phyloP scores from a whole-genome alignment of 768 basidiomycete species.

The Porphyrellus cyaneotinctus region DNA sequence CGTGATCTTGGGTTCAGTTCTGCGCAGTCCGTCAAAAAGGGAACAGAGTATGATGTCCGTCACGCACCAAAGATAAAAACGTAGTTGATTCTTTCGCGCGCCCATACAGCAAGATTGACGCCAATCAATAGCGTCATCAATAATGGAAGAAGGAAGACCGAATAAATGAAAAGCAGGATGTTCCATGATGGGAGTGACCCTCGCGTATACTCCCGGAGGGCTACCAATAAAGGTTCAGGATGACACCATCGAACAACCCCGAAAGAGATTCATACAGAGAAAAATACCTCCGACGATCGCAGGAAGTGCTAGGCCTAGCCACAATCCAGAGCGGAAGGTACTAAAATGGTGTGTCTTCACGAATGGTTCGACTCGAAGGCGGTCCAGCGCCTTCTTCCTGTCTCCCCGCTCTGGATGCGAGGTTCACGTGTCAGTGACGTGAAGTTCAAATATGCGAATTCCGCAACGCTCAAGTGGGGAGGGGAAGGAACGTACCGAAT shows the following conservation, averaged over 20 bases:
- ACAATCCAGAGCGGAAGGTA: slow-evolving; percentile 69
- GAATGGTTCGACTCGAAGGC: slow-evolving; percentile 52
- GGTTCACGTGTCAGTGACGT: not conserved
- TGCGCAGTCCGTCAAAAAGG: slow-evolving; percentile 22
- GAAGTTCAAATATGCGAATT: not conserved
- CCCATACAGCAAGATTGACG: slow-evolving; percentile 77
- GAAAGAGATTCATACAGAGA: slow-evolving; percentile 39
- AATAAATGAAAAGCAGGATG: slow-evolving; percentile 76
- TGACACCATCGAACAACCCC: not conserved
- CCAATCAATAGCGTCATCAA: slow-evolving; percentile 76
- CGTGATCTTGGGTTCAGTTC: slow-evolving; percentile 69
- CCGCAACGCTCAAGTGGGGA: too few species aligned
- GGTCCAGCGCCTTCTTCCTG: slow-evolving; percentile 66
- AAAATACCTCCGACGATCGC: slow-evolving; percentile 60
- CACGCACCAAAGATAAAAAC: slow-evolving; percentile 79
- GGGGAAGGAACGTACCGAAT: slow-evolving; percentile 54
- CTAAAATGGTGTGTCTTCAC: slow-evolving; percentile 65
- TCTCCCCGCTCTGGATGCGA: slow-evolving; percentile 57
- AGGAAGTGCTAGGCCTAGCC: slow-evolving; percentile 68
- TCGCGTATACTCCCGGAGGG: slow-evolving; percentile 51
- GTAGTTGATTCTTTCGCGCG: slow-evolving; percentile 77
- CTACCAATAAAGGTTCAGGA: slow-evolving; percentile 33
- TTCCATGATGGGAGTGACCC: slow-evolving; percentile 63
- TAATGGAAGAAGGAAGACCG: slow-evolving; percentile 65
- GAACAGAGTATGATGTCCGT: not conserved